Evolutionary conservation across 1,284 basidiomycete species (phyloP).

Genomic region (Cutaneotrichosporon sp.): DNA sequence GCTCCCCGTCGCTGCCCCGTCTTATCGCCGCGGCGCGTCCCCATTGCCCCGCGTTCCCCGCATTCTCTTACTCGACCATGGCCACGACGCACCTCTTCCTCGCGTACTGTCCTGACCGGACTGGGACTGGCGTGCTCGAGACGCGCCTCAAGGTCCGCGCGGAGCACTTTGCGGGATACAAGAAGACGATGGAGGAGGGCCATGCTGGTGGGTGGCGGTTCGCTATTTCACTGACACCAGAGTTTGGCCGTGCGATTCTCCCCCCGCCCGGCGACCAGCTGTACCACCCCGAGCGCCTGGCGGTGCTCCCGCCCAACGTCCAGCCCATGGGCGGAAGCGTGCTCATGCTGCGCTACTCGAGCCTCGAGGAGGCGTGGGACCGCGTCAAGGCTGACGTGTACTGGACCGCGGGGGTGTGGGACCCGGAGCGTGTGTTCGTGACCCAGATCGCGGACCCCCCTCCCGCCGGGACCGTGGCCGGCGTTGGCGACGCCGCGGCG

Average conservation of each 20-base stretch:
- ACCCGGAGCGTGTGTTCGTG: conserved; percentile 34
- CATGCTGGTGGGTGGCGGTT: conserved; percentile 18
- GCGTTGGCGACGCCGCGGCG: conserved; percentile 1
- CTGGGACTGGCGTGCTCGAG: conserved; percentile 23
- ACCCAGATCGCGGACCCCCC: conserved; percentile 31
- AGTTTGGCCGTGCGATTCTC: conserved; percentile 32
- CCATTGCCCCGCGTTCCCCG: not conserved
- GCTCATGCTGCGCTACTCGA: conserved; percentile 34
- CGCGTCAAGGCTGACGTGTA: conserved; percentile 42
- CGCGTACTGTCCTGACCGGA: conserved; percentile 37
- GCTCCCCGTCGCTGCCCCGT: too few species aligned
- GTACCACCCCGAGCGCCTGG: conserved; percentile 8
- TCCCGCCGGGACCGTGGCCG: conserved; percentile 9
- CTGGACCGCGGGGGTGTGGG: conserved; percentile 45
- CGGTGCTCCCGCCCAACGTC: conserved; percentile 25
- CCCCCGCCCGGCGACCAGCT: conserved; percentile 24
- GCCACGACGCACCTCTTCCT: conserved; percentile 32
- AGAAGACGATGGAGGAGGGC: conserved; percentile 28
- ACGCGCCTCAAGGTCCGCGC: conserved; percentile 33
- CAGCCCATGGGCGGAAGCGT: conserved; percentile 40
- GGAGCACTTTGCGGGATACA: conserved; percentile 31
- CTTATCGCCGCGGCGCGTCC: not conserved
- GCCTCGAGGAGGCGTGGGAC: conserved; percentile 34
- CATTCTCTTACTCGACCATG: not conserved
- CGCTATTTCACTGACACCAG: conserved; percentile 13